phyloP scores from a whole-genome alignment of 78 protist species.

The Dictyostelium purpureum region DNA sequence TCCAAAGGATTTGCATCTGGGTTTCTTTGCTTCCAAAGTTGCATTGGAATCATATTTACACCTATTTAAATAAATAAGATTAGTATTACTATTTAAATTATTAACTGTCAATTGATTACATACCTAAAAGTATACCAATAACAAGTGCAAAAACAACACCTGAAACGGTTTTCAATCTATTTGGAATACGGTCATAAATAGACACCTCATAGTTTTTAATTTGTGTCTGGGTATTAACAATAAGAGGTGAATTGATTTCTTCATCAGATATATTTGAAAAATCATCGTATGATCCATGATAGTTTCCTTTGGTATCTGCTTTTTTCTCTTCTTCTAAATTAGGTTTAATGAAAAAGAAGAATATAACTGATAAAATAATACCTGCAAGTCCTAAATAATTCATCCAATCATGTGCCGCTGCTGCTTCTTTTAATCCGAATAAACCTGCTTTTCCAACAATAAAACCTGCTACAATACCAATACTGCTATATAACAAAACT shows the following conservation, averaged over 20 bases:
- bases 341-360: constrained; percentile 75
- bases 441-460: constrained; percentile 82
- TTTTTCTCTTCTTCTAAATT: constrained; percentile 31
- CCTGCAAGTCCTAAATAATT: constrained; percentile 58
- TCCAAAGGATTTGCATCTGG: constrained; percentile 42
- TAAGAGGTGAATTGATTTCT: background rate
- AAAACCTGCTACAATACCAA: constrained; percentile 85
- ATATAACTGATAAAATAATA: constrained; percentile 36
- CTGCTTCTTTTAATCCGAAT: constrained; percentile 68
- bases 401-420: constrained; percentile 12
- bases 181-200: constrained; percentile 29
- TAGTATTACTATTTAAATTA: too few species aligned
- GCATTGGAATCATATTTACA: constrained; percentile 79
- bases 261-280: background rate
- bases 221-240: background rate
- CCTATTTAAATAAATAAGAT: too few species aligned
- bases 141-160: constrained; percentile 37
- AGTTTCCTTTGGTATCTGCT: background rate
- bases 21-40: constrained; percentile 64
- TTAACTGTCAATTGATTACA: too few species aligned
- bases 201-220: background rate
- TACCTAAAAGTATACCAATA: constrained; percentile 29
- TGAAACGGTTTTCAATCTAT: background rate
- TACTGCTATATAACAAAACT: constrained; percentile 83
- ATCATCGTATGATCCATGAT: background rate